Percentiles rank a stretch among this genome's conserved stretches.
Conservation (phyloP, 768 basidiomycete species). For the Hirschioporus abietinus region DNA sequence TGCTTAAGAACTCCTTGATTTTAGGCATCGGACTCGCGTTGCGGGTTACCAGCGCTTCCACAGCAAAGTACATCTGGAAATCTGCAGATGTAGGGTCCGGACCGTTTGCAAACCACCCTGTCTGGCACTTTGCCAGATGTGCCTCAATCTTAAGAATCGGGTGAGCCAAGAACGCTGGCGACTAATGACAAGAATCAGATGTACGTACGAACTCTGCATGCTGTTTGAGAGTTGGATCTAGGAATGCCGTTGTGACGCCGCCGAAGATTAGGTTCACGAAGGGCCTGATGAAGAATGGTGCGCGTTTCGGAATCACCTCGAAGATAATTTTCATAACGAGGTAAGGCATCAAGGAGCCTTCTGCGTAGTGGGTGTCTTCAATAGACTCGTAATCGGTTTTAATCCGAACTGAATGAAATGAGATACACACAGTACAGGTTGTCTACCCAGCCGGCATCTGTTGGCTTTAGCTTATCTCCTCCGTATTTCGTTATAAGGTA, state of each 20-base stretch:
- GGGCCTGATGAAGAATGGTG: slow-evolving; percentile 29
- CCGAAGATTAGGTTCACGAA: slow-evolving; percentile 17
- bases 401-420: neutral
- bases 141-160: slow-evolving; percentile 28
- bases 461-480: slow-evolving; percentile 16
- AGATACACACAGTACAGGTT: slow-evolving; percentile 32
- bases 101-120: slow-evolving; percentile 32
- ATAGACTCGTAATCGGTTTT: neutral
- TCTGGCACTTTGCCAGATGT: slow-evolving; percentile 26
- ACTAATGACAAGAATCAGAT: slow-evolving; percentile 2
- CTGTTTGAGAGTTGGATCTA: slow-evolving; percentile 24
- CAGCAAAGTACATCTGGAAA: slow-evolving; percentile 38
- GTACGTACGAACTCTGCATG: slow-evolving; percentile 22
- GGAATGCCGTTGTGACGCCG: slow-evolving; percentile 12
- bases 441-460: slow-evolving; percentile 26
- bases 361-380: slow-evolving; percentile 28
- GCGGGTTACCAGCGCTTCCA: slow-evolving; percentile 22
- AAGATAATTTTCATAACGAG: slow-evolving; percentile 27
- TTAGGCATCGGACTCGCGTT: slow-evolving; percentile 23
- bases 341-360: slow-evolving; percentile 31
- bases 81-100: slow-evolving; percentile 37
- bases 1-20: slow-evolving; percentile 31
- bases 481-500: slow-evolving; percentile 39
- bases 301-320: slow-evolving; percentile 22
- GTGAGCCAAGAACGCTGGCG: neutral